Evolutionary conservation across 768 basidiomycete genomes (phyloP).

Genomic region (Gautieria morchelliformis): DNA sequence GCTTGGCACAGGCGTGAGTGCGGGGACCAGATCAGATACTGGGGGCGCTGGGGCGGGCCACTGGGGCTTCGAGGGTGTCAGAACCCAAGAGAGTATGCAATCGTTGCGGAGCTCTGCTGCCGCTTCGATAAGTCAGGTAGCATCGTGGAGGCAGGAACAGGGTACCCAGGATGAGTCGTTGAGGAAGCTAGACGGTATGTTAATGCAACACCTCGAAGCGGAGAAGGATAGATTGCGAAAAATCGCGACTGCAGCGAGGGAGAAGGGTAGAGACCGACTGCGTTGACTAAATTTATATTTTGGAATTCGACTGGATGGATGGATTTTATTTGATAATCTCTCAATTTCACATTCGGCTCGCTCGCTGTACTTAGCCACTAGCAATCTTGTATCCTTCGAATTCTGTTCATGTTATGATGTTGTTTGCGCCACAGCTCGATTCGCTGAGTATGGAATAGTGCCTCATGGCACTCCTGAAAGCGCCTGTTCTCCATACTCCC

Average conservation of each 20-base stretch:
- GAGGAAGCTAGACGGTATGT: constrained; percentile 65
- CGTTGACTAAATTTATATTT: not conserved
- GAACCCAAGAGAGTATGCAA: constrained; percentile 1
- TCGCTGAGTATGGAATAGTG: not conserved
- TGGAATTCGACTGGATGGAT: not conserved
- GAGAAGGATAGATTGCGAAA: constrained; percentile 73
- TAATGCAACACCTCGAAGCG: constrained; percentile 73
- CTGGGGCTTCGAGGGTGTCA: constrained; percentile 18
- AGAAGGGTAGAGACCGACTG: not conserved
- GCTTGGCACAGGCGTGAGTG: not conserved
- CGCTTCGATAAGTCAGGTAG: not conserved
- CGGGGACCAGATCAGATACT: not conserved
- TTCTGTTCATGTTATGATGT: not conserved
- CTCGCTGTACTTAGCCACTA: constrained; percentile 1
- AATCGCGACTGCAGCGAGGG: constrained; percentile 39
- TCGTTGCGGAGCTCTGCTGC: not conserved
- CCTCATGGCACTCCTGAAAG: not conserved
- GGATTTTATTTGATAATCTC: not conserved
- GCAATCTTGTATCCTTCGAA: not conserved
- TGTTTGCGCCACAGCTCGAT: not conserved
- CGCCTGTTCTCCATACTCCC: not conserved
- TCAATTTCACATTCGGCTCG: not conserved
- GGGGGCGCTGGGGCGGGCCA: constrained; percentile 27
- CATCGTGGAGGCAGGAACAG: constrained; percentile 7
- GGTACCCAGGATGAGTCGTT: constrained; percentile 37